Evolutionary conservation across 768 basidiomycete genomes (phyloP), one percentile per base, ranked within the genome.

Genomic region (Xerocomus potaroensis): DNA sequence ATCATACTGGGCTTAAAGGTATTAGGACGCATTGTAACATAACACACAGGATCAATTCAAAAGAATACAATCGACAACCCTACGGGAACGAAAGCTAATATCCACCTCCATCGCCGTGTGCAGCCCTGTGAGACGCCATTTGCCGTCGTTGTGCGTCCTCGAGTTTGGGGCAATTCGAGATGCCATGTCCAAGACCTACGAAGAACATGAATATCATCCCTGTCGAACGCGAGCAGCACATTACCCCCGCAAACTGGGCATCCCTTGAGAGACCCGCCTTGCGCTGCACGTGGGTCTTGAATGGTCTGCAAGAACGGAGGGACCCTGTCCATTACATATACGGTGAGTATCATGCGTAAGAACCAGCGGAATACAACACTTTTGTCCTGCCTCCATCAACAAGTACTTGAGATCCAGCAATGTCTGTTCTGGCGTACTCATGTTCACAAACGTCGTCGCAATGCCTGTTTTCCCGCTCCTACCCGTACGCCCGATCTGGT

Each of bases 401-500:
- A 99, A 69, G 63, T 99, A 99, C 67, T 98, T 99, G 54, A 98
- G 72, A 76, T 99, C 96, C 51, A 99, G 69, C 29, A 99, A 70
- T 1, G 96, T 99, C 69, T 97, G 95, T 62, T 98, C 96, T 0
- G 87, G 79, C 2, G 95, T 96, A 60, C 88, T 90, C 91, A 95
- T 95, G 65, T 98, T 98, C 45, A 98, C 91, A 61, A 99, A 99
- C 29, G 96, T 94, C 27, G 96, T 99, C 26, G 96, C 95, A 46
- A 99, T 97, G 42, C 96, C 96, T 1, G 96, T 99, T 67, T 97
- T 97, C 18, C 96, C 96, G 55, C 89, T 92, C 56, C 96, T 83
- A 42, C 96, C 96, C 7, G 96, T 99, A 50, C 96, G 87, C 22
- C 96, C 96, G 55, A 98, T 98, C 68, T 99, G 95, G 72, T 99